Evolutionary conservation across 2,329 filamentous ascomycete genomes (phyloP).

Genomic region (Epichloe bromicola): DNA sequence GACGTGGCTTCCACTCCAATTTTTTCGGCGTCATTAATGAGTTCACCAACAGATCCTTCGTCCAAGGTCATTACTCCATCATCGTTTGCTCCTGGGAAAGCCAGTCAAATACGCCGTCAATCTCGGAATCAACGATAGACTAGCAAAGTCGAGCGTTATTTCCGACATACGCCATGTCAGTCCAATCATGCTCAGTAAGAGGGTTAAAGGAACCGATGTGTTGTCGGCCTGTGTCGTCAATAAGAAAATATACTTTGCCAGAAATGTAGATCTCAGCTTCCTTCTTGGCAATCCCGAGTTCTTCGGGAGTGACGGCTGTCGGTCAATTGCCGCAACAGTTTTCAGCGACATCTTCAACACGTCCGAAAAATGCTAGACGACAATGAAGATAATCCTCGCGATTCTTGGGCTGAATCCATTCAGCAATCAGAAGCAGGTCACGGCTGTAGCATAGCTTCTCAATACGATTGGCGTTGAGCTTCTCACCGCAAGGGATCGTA

Average conservation of each 20-base stretch:
- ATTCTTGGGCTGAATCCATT: slow-evolving; percentile 71
- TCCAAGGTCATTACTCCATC: slow-evolving; percentile 40
- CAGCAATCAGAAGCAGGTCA: slow-evolving; percentile 70
- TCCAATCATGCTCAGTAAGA: slow-evolving; percentile 72
- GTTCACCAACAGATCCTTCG: slow-evolving; percentile 28
- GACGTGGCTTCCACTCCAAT: slow-evolving; percentile 39
- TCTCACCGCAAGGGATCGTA: slow-evolving; percentile 53
- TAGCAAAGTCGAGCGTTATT: slow-evolving; percentile 67
- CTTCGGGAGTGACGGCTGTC: slow-evolving; percentile 52
- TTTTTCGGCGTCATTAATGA: slow-evolving; percentile 31
- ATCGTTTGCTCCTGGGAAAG: slow-evolving; percentile 53
- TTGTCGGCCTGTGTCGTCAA: slow-evolving; percentile 71
- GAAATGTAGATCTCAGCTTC: slow-evolving; percentile 67
- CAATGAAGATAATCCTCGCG: slow-evolving; percentile 68
- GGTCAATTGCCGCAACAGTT: slow-evolving; percentile 80
- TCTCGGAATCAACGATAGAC: slow-evolving; percentile 63
- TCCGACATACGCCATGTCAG: slow-evolving; percentile 79
- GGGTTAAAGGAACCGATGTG: slow-evolving; percentile 62
- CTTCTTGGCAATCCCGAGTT: slow-evolving; percentile 55
- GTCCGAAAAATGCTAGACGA: slow-evolving; percentile 76
- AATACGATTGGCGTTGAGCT: slow-evolving; percentile 54
- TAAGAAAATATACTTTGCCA: slow-evolving; percentile 59
- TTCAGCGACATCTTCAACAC: slow-evolving; percentile 57
- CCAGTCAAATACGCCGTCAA: slow-evolving; percentile 60
- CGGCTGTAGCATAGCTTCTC: slow-evolving; percentile 73